A percentile compares a stretch with the other conserved stretches of the same genome.
phyloP scores from a whole-genome alignment of 176 grass and related monocot species.

The Oryza australiensis region DNA sequence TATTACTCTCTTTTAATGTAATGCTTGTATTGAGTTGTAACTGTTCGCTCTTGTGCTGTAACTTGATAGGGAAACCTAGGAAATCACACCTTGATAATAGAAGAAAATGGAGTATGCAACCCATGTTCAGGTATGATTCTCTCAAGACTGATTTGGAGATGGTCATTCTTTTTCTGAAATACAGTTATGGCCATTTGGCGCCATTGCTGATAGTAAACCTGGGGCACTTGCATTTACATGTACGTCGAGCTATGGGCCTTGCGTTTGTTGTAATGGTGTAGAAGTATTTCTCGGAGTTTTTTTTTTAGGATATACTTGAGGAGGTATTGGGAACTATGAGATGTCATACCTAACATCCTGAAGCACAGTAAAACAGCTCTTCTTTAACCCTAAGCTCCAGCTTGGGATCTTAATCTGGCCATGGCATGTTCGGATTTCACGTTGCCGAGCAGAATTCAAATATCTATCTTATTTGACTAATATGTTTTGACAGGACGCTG shows the following conservation, averaged over 20 bases:
- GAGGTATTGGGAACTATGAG: background rate
- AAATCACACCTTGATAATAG: background rate
- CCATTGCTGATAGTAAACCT: background rate
- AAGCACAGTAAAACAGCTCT: background rate
- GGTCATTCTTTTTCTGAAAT: background rate
- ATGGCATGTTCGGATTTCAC: too few relatives aligned
- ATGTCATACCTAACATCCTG: background rate
- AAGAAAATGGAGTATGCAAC: background rate
- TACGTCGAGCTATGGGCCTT: background rate
- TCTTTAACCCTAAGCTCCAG: background rate
- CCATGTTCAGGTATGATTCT: background rate
- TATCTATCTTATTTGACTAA: too few relatives aligned
- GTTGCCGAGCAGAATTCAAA: background rate
- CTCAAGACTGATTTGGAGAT: background rate
- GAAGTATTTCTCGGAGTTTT: background rate
- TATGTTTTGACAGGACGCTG: too few relatives aligned
- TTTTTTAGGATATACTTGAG: background rate
- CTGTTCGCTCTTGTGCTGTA: background rate
- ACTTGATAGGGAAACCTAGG: background rate
- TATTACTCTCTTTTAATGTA: background rate
- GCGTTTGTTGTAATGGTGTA: background rate
- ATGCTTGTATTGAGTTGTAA: background rate
- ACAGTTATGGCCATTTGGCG: background rate
- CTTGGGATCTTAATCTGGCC: too few relatives aligned
- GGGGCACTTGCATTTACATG: background rate